A percentile compares a stretch with the other conserved stretches of the same genome.
These are phyloP conservation scores for Amniculicola lignicola DNA, from an alignment of 495 filamentous ascomycete genomes.

Conservation along the genomic window DNA sequence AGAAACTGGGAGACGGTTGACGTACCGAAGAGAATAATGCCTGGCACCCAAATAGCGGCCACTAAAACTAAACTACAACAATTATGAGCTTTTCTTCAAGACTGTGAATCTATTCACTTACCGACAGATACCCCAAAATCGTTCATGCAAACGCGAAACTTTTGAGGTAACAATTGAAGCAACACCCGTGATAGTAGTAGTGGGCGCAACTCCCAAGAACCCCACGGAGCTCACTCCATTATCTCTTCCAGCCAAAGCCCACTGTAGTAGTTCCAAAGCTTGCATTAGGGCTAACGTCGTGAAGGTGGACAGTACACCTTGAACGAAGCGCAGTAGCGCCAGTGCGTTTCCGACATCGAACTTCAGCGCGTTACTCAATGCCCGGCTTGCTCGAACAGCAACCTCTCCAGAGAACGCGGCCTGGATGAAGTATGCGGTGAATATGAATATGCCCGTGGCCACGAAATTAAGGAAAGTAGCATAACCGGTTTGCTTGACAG, in stretches of 20 bases:
- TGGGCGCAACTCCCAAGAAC: conserved; percentile 5
- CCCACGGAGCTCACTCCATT: not conserved
- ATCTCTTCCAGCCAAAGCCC: conserved; percentile 1
- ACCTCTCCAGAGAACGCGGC: not conserved
- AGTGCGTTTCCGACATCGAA: conserved; percentile 1
- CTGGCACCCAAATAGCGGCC: conserved; percentile 2
- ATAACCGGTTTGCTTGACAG: not conserved
- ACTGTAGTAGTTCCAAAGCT: conserved; percentile 8
- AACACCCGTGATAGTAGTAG: not conserved
- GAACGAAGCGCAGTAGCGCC: conserved; percentile 3
- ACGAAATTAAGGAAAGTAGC: not conserved
- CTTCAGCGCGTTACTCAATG: not conserved
- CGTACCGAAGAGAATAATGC: conserved; percentile 8
- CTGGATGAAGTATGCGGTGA: not conserved
- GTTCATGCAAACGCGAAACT: not conserved
- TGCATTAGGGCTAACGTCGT: conserved; percentile 1
- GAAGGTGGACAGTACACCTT: conserved; percentile 3
- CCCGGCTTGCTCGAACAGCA: not conserved
- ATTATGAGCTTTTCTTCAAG: not conserved
- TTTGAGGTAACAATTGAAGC: not conserved
- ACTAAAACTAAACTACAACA: not conserved
- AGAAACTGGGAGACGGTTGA: not conserved
- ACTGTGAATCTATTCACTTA: not conserved
- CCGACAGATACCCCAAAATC: conserved; percentile 3
- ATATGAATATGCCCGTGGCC: not conserved